Conservation (phyloP, 129 eudicot species). For the Lonicera japonica region DNA sequence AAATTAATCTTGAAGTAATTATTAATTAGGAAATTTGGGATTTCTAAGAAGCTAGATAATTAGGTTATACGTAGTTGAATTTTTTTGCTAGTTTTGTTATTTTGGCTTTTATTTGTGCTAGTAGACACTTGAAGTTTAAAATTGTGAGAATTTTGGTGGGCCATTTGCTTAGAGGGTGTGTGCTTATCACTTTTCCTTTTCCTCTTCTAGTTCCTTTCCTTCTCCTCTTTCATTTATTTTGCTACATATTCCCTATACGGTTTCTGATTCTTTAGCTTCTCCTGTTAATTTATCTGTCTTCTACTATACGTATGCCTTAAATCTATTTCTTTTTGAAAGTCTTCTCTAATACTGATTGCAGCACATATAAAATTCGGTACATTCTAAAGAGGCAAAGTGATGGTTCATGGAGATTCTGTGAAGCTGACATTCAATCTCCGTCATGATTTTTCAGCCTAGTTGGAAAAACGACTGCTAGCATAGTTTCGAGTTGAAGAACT, state of each 20-base stretch:
- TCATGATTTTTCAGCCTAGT: conserved; percentile 26
- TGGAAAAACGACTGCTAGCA: not conserved
- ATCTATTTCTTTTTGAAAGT: not conserved
- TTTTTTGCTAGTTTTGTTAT: no score
- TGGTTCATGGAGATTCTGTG: conserved; percentile 85
- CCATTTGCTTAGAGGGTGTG: no score
- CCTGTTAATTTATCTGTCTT: not conserved
- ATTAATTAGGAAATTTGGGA: no score
- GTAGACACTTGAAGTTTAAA: not conserved
- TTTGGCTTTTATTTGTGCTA: not conserved
- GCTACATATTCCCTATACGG: not conserved
- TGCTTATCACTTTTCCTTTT: no score
- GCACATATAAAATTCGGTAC: conserved; percentile 75
- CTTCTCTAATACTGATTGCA: conserved; percentile 29
- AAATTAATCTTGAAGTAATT: no score
- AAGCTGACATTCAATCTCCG: conserved; percentile 54
- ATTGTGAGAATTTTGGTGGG: no score
- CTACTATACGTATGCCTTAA: not conserved
- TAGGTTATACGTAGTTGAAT: no score
- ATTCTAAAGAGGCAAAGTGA: conserved; percentile 64
- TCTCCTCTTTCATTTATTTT: no score
- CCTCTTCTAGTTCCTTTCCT: no score
- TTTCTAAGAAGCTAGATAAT: no score
- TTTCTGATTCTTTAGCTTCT: not conserved
- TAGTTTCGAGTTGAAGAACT: not conserved